Percentiles rank a stretch among this genome's conserved stretches.
phyloP scores from a whole-genome alignment of 208 protist species.

The Trypanosoma lewisi region DNA sequence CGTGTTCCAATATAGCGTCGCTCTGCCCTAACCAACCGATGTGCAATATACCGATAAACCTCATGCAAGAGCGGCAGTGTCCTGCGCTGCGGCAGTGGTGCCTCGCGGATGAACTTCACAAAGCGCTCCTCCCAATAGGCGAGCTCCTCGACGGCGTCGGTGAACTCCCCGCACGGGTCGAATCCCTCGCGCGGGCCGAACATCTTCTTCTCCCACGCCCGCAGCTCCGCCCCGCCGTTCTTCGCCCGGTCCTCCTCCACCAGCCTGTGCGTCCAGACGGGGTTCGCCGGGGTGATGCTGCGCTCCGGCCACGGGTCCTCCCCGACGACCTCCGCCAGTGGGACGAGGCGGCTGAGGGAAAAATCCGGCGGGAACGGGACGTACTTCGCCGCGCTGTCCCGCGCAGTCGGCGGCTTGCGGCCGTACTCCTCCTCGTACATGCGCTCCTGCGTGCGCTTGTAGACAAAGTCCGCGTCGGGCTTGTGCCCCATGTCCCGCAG shows the following conservation, averaged over 20 bases:
- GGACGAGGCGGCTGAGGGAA: constrained; percentile 56
- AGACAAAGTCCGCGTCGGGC: constrained; percentile 75
- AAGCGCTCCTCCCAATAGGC: constrained; percentile 69
- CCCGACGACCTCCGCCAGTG: constrained; percentile 27
- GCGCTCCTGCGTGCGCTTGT: constrained; percentile 81
- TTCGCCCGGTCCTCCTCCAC: constrained; percentile 44
- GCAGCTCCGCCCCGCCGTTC: constrained; percentile 36
- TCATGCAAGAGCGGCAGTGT: constrained; percentile 78
- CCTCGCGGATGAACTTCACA: constrained; percentile 58
- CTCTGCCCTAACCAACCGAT: constrained; percentile 74
- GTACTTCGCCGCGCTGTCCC: constrained; percentile 65
- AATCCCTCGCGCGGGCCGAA: constrained; percentile 59
- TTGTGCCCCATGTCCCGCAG: constrained; percentile 82
- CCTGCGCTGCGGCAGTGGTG: constrained; percentile 64
- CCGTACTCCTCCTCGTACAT: constrained; percentile 87
- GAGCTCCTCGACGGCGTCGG: constrained; percentile 79
- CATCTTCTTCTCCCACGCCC: constrained; percentile 47
- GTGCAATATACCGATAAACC: constrained; percentile 61
- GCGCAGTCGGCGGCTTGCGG: constrained; percentile 58
- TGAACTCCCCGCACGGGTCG: constrained; percentile 62
- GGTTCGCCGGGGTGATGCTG: constrained; percentile 68
- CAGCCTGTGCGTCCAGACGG: constrained; percentile 57
- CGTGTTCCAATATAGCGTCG: constrained; percentile 60
- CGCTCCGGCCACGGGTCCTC: constrained; percentile 82
- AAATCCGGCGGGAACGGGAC: constrained; percentile 78